Base-by-base conservation (phyloP, 805 yeast species). In the Lipomyces orientalis region DNA sequence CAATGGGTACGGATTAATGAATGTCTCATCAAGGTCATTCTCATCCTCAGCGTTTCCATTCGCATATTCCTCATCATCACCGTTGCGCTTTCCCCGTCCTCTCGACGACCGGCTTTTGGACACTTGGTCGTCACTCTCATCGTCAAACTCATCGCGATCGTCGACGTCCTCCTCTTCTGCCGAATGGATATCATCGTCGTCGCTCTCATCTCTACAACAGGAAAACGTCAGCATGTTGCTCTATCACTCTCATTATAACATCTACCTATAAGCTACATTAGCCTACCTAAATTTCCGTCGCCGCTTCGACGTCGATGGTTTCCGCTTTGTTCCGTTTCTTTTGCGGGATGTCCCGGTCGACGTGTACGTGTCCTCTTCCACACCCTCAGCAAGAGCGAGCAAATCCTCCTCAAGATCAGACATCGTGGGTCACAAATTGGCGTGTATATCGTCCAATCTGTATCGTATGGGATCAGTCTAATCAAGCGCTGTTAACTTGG, bases 331-430 rank as follows among this genome's bases (percentile, higher is more conserved):
- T 79, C 51, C 77, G 76, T 39, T 66, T 19, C 64, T 9, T 43
- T 68, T 69, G 16, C 61, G 62, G 46, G 59, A 54, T 6, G 68
- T 55, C 22, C 51, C 19, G n/a, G 60, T 25, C 12, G 60, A 39
- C 29, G 70, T 77, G 22, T 69, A 39, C 29, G 70, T 77, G 22
- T 69, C 72, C n/a, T 73, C 88, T 43, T 85, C 87, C 62, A 84
- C 89, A 33, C 85, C 88, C 68, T 96, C 98, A 61, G 99, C 99
- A 75, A 95, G 86, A 25, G 97, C 98, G 76, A 94, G 86, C 81
- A 95, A 85, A 85, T 95, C 99, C 78, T 94, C 98, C 77, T 93
- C 98, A 76, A 92, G 86, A 67, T 78, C 81, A 22, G 93, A 88
- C 96, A 90, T 90, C 16, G 33, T 67, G 55, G 22, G 22, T 49